Base-by-base conservation (phyloP, 2,329 filamentous ascomycete genomes). In the Pseudocercospora pini-densiflorae region DNA sequence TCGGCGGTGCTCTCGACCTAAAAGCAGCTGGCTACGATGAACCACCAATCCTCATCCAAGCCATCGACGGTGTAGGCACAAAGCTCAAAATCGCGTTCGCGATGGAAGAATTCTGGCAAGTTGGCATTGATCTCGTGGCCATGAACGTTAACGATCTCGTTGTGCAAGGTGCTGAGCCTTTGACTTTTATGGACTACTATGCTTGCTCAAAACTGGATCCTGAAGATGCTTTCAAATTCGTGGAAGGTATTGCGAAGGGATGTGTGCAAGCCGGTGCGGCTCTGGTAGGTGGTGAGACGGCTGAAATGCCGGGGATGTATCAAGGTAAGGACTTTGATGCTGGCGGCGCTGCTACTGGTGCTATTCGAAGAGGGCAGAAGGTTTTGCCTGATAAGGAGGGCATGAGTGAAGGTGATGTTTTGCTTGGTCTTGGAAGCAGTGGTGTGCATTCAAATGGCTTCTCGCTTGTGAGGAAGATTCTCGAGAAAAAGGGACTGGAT, bases 81-180 rank as follows among this genome's bases (percentile, higher is more conserved):
- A 98, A 98, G 83, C 90, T 98, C 74, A 96, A 96, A 86, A 92
- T 99, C 75, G 95, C 95, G 0, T 94, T 97, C 78, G 88, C 89
- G 12, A 92, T 96, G 83, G 87, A 89, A 73, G 93, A 96, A 81
- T 95, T 97, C 81, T 90, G 94, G 79, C 97, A 94, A 2, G 94
- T 99, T 10, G 95, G 95, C 67, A 93, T 99, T 73, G 95, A 99
- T 78, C 87, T 99, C 40, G 95, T 99, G 3, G 95, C 95, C 72
- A 98, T 98, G 94, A 98, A 97, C 79, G 95, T 98, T 77, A 99
- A 99, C 79, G 95, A 99, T 76, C 86, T 99, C 0, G 90, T 99
- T 60, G 95, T 98, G 8, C 94, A 98, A 82, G 95, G 95, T 62
- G 95, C 95, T 12, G 92, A 95, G 73, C 94, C 95, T 1, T 86